Conservation (phyloP, 78 protist genomes). For the Dictyostelium purpureum region DNA sequence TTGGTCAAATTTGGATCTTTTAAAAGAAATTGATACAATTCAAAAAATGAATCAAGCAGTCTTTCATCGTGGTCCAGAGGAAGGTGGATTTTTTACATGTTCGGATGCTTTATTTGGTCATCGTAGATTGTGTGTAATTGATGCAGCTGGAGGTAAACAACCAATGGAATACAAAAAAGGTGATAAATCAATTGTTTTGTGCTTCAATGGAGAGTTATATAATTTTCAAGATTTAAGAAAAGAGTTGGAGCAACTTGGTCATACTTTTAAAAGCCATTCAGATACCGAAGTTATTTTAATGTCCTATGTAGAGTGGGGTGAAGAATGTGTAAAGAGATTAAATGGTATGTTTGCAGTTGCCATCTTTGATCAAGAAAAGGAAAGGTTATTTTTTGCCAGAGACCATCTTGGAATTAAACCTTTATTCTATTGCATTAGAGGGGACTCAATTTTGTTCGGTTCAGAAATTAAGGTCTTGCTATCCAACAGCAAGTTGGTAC, state of each 20-base stretch:
- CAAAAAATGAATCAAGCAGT: background rate
- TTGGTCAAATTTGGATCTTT: background rate
- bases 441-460: background rate
- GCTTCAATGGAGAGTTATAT: background rate
- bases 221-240: background rate
- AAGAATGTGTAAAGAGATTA: background rate
- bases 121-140: background rate
- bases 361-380: background rate
- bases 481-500: background rate
- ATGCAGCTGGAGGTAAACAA: conserved; percentile 3
- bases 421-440: conserved; percentile 2
- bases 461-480: background rate
- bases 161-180: background rate
- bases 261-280: background rate
- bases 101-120: background rate
- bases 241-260: background rate
- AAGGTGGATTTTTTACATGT: background rate
- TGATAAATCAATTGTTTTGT: background rate
- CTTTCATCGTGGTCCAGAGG: background rate
- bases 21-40: background rate
- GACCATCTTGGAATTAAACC: background rate
- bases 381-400: background rate
- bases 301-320: background rate
- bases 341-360: conserved; percentile 9
- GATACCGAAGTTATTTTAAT: conserved; percentile 1